These are phyloP conservation scores for Letharia lupina DNA, from an alignment of 495 filamentous ascomycete species.

Conservation along the genomic window DNA sequence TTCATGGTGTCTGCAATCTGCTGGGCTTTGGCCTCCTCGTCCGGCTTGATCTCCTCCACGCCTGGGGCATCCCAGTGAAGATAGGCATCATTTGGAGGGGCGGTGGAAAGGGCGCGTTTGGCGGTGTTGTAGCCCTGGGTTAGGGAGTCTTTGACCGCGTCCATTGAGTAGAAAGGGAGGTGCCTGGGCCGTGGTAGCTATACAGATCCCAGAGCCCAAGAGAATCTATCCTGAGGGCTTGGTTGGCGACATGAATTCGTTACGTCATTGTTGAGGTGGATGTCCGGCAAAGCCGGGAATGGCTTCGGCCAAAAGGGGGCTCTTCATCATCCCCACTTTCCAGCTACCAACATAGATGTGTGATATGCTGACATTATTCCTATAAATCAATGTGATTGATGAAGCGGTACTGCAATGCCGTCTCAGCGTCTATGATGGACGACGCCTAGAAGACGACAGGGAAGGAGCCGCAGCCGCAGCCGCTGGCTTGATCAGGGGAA, in stretches of 20 bases:
- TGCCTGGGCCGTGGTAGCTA: not conserved
- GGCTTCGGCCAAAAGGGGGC: too few species aligned
- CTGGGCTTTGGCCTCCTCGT: conserved; percentile 19
- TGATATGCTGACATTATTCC: not conserved
- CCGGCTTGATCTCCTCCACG: conserved; percentile 19
- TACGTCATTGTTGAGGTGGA: not conserved
- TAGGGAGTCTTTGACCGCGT: conserved; percentile 12
- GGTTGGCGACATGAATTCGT: not conserved
- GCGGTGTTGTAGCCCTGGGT: conserved; percentile 9
- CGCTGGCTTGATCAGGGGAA: too few species aligned
- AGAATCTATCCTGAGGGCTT: not conserved
- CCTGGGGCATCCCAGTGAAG: conserved; percentile 21
- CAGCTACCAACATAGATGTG: not conserved
- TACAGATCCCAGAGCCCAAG: not conserved
- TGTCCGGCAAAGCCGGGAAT: not conserved
- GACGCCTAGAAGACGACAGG: too few species aligned
- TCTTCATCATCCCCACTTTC: not conserved
- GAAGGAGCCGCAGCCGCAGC: too few species aligned
- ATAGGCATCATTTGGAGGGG: conserved; percentile 18
- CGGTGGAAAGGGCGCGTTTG: conserved; percentile 18
- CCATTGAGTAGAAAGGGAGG: not conserved
- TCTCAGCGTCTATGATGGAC: too few species aligned
- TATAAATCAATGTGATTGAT: not conserved
- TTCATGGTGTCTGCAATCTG: conserved; percentile 26
- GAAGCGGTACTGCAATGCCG: too few species aligned